Base-by-base conservation (phyloP, 2,329 filamentous ascomycete species). In the Fusarium xylarioides region DNA sequence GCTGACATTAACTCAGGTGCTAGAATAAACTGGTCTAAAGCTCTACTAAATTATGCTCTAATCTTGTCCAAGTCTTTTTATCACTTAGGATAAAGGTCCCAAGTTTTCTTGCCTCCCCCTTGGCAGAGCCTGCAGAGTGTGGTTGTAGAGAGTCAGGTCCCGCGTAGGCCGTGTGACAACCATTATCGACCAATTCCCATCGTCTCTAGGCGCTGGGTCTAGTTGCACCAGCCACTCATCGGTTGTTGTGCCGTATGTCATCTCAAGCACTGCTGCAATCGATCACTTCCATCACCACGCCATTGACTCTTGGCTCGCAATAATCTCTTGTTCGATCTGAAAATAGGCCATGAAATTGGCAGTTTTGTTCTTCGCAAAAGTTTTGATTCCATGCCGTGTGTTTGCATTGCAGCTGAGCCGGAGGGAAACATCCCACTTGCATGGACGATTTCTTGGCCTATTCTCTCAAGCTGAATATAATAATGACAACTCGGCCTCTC, bases 201-300 rank as follows among this genome's bases (percentile, higher is more conserved):
- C 60, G 37, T 71, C 67, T 67, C 52, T 78, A 78, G 63, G 77
- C 77, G 77, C 76, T 78, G 74, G 66, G 72, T 68, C 59, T 68
- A 63, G 63, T 66, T 63, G 46, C 57, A 44, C 66, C 42, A 65
- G 67, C 73, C 76, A 75, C 75, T 76, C 68, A 71, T 70, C 57
- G 59, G 62, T 55, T 64, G 52, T 60, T 34, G 56, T 52, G 44
- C 58, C 50, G 47, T 63, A 66, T 68, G 54, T 38, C 68, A 74
- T 69, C 54, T 71, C 53, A 52, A 63, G 54, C 53, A 53, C 54
- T 63, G 68, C 75, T 78, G 76, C 76, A 78, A 58, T 61, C 47
- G 50, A 68, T 66, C 67, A 67, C 54, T 55, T 40, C 56, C 66
- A 71, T 78, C 76, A 78, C 76, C 71, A 60, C 68, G 68, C 76